Evolutionary conservation across 306 rosid genomes (phyloP).

Genomic region (Malus orientalis): DNA sequence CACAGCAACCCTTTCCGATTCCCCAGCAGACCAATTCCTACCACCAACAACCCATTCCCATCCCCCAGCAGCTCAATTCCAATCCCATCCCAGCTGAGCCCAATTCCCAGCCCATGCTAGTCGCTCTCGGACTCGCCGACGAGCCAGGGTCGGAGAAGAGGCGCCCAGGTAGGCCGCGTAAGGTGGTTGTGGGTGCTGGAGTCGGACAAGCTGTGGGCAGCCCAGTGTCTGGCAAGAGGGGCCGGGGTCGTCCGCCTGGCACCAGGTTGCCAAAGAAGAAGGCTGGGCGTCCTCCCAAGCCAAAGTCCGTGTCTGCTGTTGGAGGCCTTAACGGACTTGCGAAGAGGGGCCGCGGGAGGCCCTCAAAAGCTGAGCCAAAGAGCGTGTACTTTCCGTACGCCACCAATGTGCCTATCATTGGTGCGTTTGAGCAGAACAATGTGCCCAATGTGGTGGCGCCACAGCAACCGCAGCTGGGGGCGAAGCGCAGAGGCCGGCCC

Average conservation of each 20-base stretch:
- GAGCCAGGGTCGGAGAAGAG: conserved; percentile 31
- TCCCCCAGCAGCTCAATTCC: conserved; percentile 8
- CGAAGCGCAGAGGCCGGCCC: conserved; percentile 50
- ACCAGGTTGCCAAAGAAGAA: conserved; percentile 24
- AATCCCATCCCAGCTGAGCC: conserved; percentile 3
- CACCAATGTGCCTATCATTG: conserved; percentile 23
- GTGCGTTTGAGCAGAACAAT: conserved; percentile 17
- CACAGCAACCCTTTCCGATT: background rate
- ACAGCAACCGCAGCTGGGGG: conserved; percentile 9
- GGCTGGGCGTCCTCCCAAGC: conserved; percentile 54
- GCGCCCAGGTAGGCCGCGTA: conserved; percentile 54
- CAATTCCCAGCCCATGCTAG: conserved; percentile 55
- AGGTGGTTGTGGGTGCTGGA: background rate
- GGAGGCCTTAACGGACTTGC: conserved; percentile 11
- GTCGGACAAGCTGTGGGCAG: conserved; percentile 1
- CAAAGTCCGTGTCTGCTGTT: conserved; percentile 12
- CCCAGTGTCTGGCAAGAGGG: conserved; percentile 13
- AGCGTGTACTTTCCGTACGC: conserved; percentile 49
- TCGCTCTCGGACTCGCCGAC: conserved; percentile 58
- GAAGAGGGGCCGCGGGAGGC: conserved; percentile 67
- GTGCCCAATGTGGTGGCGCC: background rate
- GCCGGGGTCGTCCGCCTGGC: conserved; percentile 65
- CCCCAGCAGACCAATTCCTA: background rate
- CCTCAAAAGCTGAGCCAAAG: conserved; percentile 41
- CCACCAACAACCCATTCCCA: conserved; percentile 1